Base-by-base conservation (phyloP, 495 filamentous ascomycete genomes). In the Penicillium subrubescens region DNA sequence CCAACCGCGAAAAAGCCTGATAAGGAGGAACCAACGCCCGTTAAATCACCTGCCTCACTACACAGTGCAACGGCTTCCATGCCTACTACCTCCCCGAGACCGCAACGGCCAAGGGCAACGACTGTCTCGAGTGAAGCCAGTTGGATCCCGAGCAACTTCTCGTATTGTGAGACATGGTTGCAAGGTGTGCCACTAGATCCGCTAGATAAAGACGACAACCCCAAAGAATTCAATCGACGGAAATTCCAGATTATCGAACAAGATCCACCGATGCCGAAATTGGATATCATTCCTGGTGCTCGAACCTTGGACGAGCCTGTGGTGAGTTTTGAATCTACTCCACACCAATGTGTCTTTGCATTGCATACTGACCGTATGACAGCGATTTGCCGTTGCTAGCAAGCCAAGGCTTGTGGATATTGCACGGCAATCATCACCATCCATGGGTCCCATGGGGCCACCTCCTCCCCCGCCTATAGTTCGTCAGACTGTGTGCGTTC, bases 401-500 rank as follows among this genome's bases (percentile, higher is more conserved):
- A 82, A 77, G 37, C 78, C 78, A 8, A 80, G 77, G 43, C 65
- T 81, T 8, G 79, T 82, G 19, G 75, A 82, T 19, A 81, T 82
- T 21, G 76, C 79, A 37, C 76, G 76, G 60, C 78, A 80, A 59
- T 78, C 79, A 2, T 79, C 66, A 11, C 31, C 55, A 25, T 60
- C 55, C 14, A 50, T 62, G 56, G 58, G 58, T 15, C 59, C 58
- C 73, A 65, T 44, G 71, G 59, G 29, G 60, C 70, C 35, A 23
- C 59, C 57, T 4, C 61, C 53, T 15, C 69, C 63, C 0, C 71
- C 73, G 19, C 68, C 71, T 7, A 65, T 73, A 39, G 66, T 64
- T 3, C 70, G 68, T 21, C 72, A 69, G 25, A 74, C 78, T 6
- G 44, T 67, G 21, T 74, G 77, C 4, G 34, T 67, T 14, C 67